Percentiles rank a stretch among this genome's conserved stretches.
phyloP scores from a whole-genome alignment of 176 grass and related monocot genomes.

The Poa annua region DNA sequence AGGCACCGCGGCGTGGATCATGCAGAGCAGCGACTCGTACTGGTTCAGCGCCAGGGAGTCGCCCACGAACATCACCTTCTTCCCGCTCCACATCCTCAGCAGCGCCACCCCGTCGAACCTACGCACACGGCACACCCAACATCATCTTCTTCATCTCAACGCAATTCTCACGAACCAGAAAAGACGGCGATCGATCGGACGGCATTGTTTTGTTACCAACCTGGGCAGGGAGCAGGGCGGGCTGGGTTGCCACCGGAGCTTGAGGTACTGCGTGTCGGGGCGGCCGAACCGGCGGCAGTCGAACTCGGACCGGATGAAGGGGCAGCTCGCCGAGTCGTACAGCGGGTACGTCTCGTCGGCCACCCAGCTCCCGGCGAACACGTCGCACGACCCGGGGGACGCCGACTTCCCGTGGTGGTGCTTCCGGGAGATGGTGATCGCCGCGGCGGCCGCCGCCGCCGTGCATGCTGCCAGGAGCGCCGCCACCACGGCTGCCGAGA shows the following conservation, averaged over 20 bases:
- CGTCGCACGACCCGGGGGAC: constrained; percentile 41
- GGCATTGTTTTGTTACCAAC: constrained; percentile 38
- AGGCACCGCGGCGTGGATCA: constrained; percentile 66
- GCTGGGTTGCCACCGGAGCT: constrained; percentile 76
- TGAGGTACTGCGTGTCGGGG: constrained; percentile 71
- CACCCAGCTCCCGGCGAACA: constrained; percentile 73
- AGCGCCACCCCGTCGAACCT: constrained; percentile 78
- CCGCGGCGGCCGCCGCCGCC: constrained; percentile 39
- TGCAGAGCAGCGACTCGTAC: constrained; percentile 83
- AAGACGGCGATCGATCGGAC: not conserved
- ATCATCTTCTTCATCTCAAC: no score
- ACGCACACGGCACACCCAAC: not conserved
- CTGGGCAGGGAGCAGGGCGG: constrained; percentile 60
- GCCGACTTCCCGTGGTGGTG: not conserved
- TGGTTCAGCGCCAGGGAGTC: constrained; percentile 92
- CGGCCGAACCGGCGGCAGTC: constrained; percentile 70
- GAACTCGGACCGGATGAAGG: constrained; percentile 87
- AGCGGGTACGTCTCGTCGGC: constrained; percentile 75
- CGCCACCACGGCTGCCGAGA: constrained; percentile 18
- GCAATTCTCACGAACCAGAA: not conserved
- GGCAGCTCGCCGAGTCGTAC: constrained; percentile 72
- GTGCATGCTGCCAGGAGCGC: constrained; percentile 37
- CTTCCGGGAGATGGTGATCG: constrained; percentile 34
- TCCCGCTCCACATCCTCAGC: constrained; percentile 62
- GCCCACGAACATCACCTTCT: constrained; percentile 92